A percentile compares a stretch with the other conserved stretches of the same genome.
phyloP scores from a whole-genome alignment of 2,329 filamentous ascomycete genomes.

The Xylaria sp. region DNA sequence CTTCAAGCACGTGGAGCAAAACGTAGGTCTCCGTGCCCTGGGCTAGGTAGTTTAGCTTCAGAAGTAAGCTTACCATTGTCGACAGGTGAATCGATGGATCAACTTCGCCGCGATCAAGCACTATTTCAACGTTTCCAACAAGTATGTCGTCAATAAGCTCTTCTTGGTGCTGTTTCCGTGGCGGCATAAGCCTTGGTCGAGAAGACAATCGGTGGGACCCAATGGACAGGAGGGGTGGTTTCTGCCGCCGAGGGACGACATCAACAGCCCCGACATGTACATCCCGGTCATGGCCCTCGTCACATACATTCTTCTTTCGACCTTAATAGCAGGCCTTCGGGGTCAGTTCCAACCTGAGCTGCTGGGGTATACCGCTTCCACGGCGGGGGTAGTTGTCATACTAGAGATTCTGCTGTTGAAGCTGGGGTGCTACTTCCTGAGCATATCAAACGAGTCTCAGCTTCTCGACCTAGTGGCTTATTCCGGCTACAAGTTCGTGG shows the following conservation, averaged over 20 bases:
- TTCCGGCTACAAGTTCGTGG: constrained; percentile 98
- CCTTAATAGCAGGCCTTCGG: constrained; percentile 83
- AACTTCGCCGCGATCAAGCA: constrained; percentile 93
- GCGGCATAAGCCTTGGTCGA: constrained; percentile 96
- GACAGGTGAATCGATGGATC: constrained; percentile 70
- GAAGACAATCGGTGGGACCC: constrained; percentile 76
- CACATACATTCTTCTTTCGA: constrained; percentile 94
- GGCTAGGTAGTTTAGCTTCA: background rate
- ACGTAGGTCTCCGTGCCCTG: constrained; percentile 59
- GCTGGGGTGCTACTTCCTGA: constrained; percentile 88
- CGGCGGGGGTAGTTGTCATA: constrained; percentile 78
- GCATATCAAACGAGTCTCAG: constrained; percentile 92
- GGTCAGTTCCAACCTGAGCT: constrained; percentile 94
- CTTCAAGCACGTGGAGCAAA: constrained; percentile 92
- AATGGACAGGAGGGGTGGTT: constrained; percentile 76
- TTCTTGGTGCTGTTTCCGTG: constrained; percentile 94
- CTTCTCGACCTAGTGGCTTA: constrained; percentile 94
- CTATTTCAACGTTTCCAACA: constrained; percentile 99
- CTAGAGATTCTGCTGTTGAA: constrained; percentile 91
- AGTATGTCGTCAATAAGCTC: constrained; percentile 92
- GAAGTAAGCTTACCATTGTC: constrained; percentile 7
- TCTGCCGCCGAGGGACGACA: constrained; percentile 87
- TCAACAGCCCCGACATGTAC: constrained; percentile 99
- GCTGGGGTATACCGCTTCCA: constrained; percentile 84
- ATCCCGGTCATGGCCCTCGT: constrained; percentile 94